Conservation (phyloP, 164 flowering plant species). For the Chimonanthus salicifolius region DNA sequence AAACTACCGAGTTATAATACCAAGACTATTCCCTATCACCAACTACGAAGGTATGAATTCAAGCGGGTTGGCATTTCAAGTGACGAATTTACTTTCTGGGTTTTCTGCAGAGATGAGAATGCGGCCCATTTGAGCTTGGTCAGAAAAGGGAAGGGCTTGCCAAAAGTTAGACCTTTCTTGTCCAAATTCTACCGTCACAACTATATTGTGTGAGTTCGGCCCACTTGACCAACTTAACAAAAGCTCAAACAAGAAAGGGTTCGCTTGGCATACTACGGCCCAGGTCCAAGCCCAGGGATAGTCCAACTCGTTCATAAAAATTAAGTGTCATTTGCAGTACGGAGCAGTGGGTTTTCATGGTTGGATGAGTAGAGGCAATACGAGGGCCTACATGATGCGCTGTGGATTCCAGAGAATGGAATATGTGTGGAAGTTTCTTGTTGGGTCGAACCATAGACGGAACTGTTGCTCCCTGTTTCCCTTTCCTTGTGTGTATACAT, state of each 20-base stretch:
- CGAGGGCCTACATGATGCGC: slow-evolving; percentile 3
- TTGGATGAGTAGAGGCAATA: neutral
- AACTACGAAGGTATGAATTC: neutral
- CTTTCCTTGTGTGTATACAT: slow-evolving; percentile 9
- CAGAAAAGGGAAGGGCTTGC: too few species aligned
- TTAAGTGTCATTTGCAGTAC: neutral
- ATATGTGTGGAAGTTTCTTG: slow-evolving; percentile 12
- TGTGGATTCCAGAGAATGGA: slow-evolving; percentile 12
- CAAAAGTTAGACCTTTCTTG: too few species aligned
- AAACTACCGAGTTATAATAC: neutral
- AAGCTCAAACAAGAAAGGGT: too few species aligned
- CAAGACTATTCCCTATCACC: neutral
- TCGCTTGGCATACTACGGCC: too few species aligned
- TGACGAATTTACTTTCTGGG: neutral
- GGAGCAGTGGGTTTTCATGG: neutral
- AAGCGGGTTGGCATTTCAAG: neutral
- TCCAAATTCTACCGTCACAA: too few species aligned
- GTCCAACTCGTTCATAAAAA: too few species aligned
- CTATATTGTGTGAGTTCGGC: too few species aligned
- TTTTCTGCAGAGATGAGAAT: too few species aligned
- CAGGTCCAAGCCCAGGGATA: too few species aligned
- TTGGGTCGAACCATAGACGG: slow-evolving; percentile 14
- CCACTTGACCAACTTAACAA: too few species aligned
- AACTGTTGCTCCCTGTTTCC: slow-evolving; percentile 12
- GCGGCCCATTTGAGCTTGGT: too few species aligned